A percentile compares a stretch with the other conserved stretches of the same genome.
Evolutionary conservation across 345 rosid species (phyloP).

Genomic region (Hirschfeldia incana): DNA sequence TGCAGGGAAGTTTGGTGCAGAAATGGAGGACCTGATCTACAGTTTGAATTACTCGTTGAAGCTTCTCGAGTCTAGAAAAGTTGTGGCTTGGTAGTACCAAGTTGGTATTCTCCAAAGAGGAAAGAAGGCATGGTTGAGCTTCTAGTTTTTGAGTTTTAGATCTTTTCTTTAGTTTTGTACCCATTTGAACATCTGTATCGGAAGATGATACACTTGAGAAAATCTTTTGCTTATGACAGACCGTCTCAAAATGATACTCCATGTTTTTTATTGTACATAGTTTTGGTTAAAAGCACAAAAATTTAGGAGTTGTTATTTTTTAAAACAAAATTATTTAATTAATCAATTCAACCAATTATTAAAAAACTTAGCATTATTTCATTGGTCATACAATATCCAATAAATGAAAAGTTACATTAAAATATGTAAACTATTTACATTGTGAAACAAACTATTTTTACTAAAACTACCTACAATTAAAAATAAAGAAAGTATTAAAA

Average conservation of each 20-base stretch:
- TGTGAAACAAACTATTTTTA: too few relatives aligned
- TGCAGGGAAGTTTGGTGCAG: constrained; percentile 41
- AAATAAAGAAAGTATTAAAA: too few relatives aligned
- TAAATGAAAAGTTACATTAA: too few relatives aligned
- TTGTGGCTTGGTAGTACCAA: constrained; percentile 55
- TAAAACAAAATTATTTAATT: too few relatives aligned
- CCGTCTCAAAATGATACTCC: background rate
- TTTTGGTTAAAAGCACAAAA: too few relatives aligned
- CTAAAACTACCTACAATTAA: too few relatives aligned
- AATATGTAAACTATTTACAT: too few relatives aligned
- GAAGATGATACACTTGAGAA: constrained; percentile 2
- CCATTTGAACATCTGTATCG: background rate
- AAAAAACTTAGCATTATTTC: too few relatives aligned
- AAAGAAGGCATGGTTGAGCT: constrained; percentile 92
- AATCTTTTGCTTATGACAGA: background rate
- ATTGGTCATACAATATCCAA: too few relatives aligned
- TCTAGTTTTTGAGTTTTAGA: constrained; percentile 65
- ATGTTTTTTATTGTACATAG: too few relatives aligned
- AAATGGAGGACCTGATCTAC: constrained; percentile 61
- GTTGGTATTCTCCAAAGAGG: constrained; percentile 72
- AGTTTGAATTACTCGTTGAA: constrained; percentile 70
- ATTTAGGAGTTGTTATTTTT: too few relatives aligned
- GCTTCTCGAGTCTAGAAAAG: constrained; percentile 69
- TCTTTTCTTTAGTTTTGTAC: background rate
- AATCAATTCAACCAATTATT: too few relatives aligned